These are phyloP conservation scores for Pseudogymnoascus sp. DNA, from an alignment of 2,329 filamentous ascomycete species.

Conservation along the genomic window DNA sequence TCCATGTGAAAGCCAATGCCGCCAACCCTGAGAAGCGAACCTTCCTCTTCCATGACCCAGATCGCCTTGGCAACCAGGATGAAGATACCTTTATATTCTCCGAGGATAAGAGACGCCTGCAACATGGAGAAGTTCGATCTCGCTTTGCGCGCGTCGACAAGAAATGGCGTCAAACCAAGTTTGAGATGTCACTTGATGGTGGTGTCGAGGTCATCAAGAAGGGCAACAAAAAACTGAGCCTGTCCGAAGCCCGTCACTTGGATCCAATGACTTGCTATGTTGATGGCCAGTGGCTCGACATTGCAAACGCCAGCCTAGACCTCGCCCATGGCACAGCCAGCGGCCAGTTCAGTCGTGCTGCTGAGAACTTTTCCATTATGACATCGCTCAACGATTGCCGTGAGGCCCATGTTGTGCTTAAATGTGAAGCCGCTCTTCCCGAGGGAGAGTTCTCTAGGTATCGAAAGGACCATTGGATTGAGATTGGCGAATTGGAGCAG, in stretches of 20 bases:
- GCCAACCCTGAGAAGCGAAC: slow-evolving; percentile 24
- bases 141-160: slow-evolving; percentile 38
- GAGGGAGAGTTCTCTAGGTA: slow-evolving; percentile 11
- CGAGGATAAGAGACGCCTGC: slow-evolving; percentile 36
- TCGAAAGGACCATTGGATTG: slow-evolving; percentile 18
- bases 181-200: slow-evolving; percentile 10
- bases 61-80: slow-evolving; percentile 36
- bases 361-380: background rate
- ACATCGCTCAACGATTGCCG: background rate
- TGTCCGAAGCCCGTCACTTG: background rate
- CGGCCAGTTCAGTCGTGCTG: background rate
- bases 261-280: slow-evolving; percentile 6
- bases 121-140: slow-evolving; percentile 38
- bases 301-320: background rate
- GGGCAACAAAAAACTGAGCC: background rate
- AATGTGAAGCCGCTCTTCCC: background rate
- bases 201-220: slow-evolving; percentile 2
- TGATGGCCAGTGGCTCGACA: slow-evolving; percentile 11
- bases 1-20: slow-evolving; percentile 34
- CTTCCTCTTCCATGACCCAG: slow-evolving; percentile 52
- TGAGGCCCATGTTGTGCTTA: background rate
- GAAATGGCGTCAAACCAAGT: slow-evolving; percentile 34
- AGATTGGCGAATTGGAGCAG: slow-evolving; percentile 23
- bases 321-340: background rate
- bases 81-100: slow-evolving; percentile 52